phyloP scores from a whole-genome alignment of 2,329 filamentous ascomycete species.

The Rachicladosporium sp. region DNA sequence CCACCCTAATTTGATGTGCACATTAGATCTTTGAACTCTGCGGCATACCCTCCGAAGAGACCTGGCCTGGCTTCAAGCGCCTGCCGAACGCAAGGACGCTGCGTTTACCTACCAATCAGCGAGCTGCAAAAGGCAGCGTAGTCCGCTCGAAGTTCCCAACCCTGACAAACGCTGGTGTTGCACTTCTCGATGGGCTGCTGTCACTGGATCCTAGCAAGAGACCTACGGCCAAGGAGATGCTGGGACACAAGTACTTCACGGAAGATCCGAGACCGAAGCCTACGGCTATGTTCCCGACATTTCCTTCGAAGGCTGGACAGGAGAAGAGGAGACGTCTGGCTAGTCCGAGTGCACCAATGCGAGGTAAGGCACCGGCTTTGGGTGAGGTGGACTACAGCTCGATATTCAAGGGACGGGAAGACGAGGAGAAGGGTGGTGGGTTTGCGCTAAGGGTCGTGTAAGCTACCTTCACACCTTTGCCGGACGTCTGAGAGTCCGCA shows the following conservation, averaged over 20 bases:
- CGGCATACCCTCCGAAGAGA: constrained; percentile 68
- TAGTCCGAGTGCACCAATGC: constrained; percentile 70
- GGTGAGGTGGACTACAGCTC: constrained; percentile 37
- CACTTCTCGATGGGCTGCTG: constrained; percentile 58
- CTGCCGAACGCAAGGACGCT: constrained; percentile 77
- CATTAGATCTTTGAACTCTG: constrained; percentile 69
- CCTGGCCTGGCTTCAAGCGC: constrained; percentile 76
- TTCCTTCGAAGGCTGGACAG: constrained; percentile 87
- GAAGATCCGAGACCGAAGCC: constrained; percentile 86
- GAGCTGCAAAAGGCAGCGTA: constrained; percentile 30
- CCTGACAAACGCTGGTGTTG: constrained; percentile 61
- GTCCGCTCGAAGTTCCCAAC: constrained; percentile 70
- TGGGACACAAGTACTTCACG: constrained; percentile 71
- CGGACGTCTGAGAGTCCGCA: no score
- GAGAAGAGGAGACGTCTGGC: constrained; percentile 62
- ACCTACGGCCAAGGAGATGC: constrained; percentile 59
- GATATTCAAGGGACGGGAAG: constrained; percentile 37
- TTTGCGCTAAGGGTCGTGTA: constrained; percentile 27
- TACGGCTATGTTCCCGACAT: constrained; percentile 89
- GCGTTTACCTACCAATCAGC: constrained; percentile 45
- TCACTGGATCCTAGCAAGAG: constrained; percentile 60
- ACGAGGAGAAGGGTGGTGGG: constrained; percentile 36
- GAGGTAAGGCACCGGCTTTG: constrained; percentile 41
- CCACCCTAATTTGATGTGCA: no score
- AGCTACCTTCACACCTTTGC: neutral